Conservation (phyloP, 108 stramenopile species). For the Pseudonitzschia multiseries region DNA sequence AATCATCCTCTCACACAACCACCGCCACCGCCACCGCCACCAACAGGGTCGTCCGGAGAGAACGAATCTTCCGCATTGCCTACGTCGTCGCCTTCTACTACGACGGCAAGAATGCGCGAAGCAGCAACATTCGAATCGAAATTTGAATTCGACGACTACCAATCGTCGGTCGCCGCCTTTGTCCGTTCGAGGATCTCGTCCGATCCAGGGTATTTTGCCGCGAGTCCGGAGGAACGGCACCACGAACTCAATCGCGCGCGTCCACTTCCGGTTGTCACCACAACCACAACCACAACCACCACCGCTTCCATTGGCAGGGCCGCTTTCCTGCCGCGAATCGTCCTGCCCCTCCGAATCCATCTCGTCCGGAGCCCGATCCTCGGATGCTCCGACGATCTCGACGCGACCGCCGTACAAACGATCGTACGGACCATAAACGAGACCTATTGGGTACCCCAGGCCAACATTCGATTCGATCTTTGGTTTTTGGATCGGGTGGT, state of each 20-base stretch:
- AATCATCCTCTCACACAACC: too few relatives aligned
- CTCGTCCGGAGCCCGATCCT: background rate
- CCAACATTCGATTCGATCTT: background rate
- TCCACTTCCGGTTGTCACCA: background rate
- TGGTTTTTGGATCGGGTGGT: too few relatives aligned
- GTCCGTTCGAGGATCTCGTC: background rate
- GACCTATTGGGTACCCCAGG: background rate
- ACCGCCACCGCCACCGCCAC: too few relatives aligned
- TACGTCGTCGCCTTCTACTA: too few relatives aligned
- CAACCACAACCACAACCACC: background rate
- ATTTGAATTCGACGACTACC: background rate
- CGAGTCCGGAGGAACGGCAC: background rate
- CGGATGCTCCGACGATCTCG: background rate
- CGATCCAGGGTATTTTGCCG: constrained; percentile 7
- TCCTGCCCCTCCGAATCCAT: constrained; percentile 1
- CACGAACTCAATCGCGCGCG: background rate
- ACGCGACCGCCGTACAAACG: background rate
- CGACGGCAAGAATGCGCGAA: too few relatives aligned
- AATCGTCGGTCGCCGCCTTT: background rate
- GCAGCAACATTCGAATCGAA: too few relatives aligned
- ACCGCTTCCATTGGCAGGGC: background rate
- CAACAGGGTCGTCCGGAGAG: too few relatives aligned
- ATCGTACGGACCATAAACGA: background rate
- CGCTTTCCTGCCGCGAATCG: background rate
- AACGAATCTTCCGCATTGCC: too few relatives aligned